Evolutionary conservation across 2,329 filamentous ascomycete genomes (phyloP).

Genomic region (Talaromyces sp.): DNA sequence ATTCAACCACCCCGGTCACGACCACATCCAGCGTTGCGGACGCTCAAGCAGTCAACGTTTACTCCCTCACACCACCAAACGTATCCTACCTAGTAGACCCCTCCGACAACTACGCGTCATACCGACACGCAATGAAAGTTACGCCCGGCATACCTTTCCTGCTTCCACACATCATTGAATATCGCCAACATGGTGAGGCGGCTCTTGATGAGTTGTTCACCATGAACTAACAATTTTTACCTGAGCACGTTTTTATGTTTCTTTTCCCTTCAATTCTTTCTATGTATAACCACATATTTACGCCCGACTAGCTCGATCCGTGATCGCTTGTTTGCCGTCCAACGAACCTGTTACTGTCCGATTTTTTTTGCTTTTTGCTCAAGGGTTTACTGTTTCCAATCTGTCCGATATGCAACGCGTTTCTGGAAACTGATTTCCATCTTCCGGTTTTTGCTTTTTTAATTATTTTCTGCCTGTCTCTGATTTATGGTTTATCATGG

Average conservation of each 20-base stretch:
- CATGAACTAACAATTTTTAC: conserved; percentile 1
- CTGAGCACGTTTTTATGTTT: background rate
- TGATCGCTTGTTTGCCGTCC: background rate
- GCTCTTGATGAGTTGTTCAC: conserved; percentile 31
- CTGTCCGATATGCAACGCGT: background rate
- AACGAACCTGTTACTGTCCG: background rate
- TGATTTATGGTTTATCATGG: background rate
- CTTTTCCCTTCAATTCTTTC: background rate
- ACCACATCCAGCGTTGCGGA: background rate
- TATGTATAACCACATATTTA: conserved; percentile 3
- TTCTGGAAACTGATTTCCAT: background rate
- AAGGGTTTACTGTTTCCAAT: background rate
- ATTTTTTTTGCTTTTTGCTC: background rate
- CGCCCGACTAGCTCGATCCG: conserved; percentile 7
- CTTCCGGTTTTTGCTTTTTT: background rate
- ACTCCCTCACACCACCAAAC: conserved; percentile 26
- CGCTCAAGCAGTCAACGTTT: conserved; percentile 22
- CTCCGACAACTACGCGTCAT: conserved; percentile 33
- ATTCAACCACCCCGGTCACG: conserved; percentile 11
- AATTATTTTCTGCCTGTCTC: background rate
- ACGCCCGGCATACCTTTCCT: conserved; percentile 40
- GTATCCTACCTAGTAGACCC: conserved; percentile 29
- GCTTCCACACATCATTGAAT: conserved; percentile 36
- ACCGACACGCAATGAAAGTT: conserved; percentile 33
- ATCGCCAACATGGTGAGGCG: conserved; percentile 27